Percentiles rank a stretch among this genome's conserved stretches.
phyloP scores from a whole-genome alignment of 805 yeast genomes.

The Candida golubevii region DNA sequence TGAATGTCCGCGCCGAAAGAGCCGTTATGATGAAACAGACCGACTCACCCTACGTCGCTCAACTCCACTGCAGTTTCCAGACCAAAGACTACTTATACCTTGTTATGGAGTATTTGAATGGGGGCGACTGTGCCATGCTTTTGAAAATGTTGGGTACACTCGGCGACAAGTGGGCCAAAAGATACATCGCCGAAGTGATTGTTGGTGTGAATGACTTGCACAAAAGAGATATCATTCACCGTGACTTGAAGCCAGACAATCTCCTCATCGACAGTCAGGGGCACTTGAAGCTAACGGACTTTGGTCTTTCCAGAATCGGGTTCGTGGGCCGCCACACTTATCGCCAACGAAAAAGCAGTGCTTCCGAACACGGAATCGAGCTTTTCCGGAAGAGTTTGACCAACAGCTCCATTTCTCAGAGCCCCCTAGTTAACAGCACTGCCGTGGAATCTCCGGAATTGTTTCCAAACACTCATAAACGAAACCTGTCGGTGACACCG shows the following conservation, averaged over 20 bases:
- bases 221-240: conserved; percentile 81
- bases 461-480: conserved; percentile 22
- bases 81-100: conserved; percentile 79
- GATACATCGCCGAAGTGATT: conserved; percentile 85
- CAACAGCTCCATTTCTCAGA: conserved; percentile 15
- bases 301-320: conserved; percentile 90
- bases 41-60: conserved; percentile 90
- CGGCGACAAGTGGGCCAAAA: conserved; percentile 81
- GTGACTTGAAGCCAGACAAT: conserved; percentile 95
- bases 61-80: conserved; percentile 82
- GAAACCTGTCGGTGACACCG: conserved; percentile 42
- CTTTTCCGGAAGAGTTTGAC: conserved; percentile 29
- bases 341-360: conserved; percentile 37
- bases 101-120: conserved; percentile 95
- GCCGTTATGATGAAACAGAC: conserved; percentile 98
- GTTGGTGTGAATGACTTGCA: conserved; percentile 90
- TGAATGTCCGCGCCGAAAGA: conserved; percentile 90
- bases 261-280: conserved; percentile 80
- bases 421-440: conserved; percentile 20
- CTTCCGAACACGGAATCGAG: conserved; percentile 41
- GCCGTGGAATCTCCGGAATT: conserved; percentile 16
- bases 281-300: conserved; percentile 89
- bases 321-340: conserved; percentile 72
- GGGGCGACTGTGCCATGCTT: conserved; percentile 92
- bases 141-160: conserved; percentile 76